Base-by-base conservation (phyloP, 129 eudicot genomes). In the Calendula officinalis region DNA sequence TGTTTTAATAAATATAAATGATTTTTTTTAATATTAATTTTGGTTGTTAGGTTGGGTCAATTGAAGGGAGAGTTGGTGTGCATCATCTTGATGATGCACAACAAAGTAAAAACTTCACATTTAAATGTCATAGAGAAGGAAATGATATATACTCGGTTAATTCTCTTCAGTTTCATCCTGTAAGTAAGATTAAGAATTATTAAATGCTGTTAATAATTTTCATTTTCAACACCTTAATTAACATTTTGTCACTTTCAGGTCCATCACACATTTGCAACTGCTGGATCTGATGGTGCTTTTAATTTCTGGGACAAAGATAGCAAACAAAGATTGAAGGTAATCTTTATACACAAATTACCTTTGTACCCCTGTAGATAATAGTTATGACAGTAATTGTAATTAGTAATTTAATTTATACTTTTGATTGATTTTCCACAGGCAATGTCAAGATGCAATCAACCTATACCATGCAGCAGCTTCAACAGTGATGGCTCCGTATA, bases 301-400 rank as follows among this genome's bases (percentile, higher is more conserved):
- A 88, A 85, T 72, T 88, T 88, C 71, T 94, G 99, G 99, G 96
- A 92, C 73, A 92, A 92, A 75, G 99, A 92, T 54, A 92, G 99
- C 78, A 94, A 88, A 80, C 99, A 94, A 77, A 73, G 99, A 75
- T 81, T 94, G 10, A 94, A 94, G 95, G 99, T 94, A 22, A 64
- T 66, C 34, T 6, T 32, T 42, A 3, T 1, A 15, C 9, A 35
- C 8, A n/a, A n/a, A n/a, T n/a, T 32, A 32, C 2, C 34, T 5
- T 48, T 59, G 46, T n/a, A 32, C 3, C 35, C 30, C 57, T 36
- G 41, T 11, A 40, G 44, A 15, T 13, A 35, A 6, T 32, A 27
- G 42, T 11, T 13, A n/a, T 42, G 52, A 22, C 42, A 33, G 13
- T 38, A 39, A 36, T 50, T 45, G 7, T 65, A 59, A 63, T 63